phyloP scores from a whole-genome alignment of 768 basidiomycete genomes.

The Paxillus ammoniavirescens region DNA sequence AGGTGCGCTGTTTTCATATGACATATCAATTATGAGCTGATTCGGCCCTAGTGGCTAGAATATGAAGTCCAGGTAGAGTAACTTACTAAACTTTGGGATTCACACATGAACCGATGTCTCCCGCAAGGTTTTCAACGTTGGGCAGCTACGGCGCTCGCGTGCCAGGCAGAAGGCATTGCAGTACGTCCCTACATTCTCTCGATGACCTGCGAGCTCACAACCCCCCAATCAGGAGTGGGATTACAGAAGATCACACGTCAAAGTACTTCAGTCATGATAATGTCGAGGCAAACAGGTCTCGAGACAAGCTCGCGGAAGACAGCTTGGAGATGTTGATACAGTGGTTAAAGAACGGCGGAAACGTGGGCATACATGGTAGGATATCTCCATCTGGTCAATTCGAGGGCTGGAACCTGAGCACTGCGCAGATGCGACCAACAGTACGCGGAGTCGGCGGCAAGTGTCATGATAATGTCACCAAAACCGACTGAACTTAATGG shows the following conservation, averaged over 20 bases:
- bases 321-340: conserved; percentile 92
- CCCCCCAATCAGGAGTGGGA: conserved; percentile 55
- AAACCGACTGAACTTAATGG: conserved; percentile 1
- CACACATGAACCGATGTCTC: conserved; percentile 1
- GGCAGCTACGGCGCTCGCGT: conserved; percentile 85
- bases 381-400: not conserved
- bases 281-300: conserved; percentile 64
- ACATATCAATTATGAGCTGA: conserved; percentile 5
- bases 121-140: conserved; percentile 92
- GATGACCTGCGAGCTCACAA: conserved; percentile 3
- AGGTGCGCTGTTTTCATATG: conserved; percentile 47
- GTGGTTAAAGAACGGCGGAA: conserved; percentile 94
- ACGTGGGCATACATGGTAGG: conserved; percentile 95
- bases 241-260: conserved; percentile 89
- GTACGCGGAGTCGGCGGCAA: conserved; percentile 71
- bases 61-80: conserved; percentile 85
- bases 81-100: not conserved
- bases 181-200: conserved; percentile 36
- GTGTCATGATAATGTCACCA: conserved; percentile 11
- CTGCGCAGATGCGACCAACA: conserved; percentile 89
- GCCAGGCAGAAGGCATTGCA: conserved; percentile 78
- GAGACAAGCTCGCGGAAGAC: conserved; percentile 86
- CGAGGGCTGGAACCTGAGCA: not conserved
- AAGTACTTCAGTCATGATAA: conserved; percentile 90
- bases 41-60: conserved; percentile 83